Conservation (phyloP, 2,329 filamentous ascomycete species). For the Nothopassalora personata region DNA sequence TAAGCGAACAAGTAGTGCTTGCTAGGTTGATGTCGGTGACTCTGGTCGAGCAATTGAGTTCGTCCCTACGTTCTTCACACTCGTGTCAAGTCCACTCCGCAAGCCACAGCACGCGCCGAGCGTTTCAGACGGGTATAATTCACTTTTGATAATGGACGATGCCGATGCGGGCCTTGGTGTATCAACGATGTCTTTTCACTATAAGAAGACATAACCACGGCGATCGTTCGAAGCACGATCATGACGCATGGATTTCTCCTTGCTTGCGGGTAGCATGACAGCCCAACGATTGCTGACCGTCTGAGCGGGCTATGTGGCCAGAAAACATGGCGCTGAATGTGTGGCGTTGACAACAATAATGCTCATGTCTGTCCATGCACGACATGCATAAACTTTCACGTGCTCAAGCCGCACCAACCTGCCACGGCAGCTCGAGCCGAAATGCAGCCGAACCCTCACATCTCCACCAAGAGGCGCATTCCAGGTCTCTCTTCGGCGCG, state of each 20-base stretch:
- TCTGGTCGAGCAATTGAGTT: not conserved
- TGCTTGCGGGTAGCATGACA: not conserved
- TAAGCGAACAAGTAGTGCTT: not conserved
- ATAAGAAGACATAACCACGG: not conserved
- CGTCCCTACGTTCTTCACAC: not conserved
- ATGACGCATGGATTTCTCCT: too few relatives aligned
- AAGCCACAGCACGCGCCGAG: not conserved
- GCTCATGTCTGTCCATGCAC: not conserved
- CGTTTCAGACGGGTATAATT: not conserved
- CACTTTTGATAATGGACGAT: not conserved
- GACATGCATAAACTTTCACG: not conserved
- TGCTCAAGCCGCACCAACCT: not conserved
- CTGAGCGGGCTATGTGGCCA: not conserved
- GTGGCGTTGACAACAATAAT: not conserved
- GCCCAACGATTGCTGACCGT: not conserved
- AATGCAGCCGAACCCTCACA: not conserved
- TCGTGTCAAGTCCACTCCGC: not conserved
- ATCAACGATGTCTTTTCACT: not conserved
- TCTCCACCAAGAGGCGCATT: not conserved
- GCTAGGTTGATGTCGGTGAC: not conserved
- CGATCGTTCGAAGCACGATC: too few relatives aligned
- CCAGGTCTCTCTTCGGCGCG: not conserved
- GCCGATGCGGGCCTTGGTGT: not conserved
- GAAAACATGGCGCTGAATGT: not conserved
- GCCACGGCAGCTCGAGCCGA: not conserved